Conservation (phyloP, 2,329 filamentous ascomycete genomes). For the Parastagonospora avenae region DNA sequence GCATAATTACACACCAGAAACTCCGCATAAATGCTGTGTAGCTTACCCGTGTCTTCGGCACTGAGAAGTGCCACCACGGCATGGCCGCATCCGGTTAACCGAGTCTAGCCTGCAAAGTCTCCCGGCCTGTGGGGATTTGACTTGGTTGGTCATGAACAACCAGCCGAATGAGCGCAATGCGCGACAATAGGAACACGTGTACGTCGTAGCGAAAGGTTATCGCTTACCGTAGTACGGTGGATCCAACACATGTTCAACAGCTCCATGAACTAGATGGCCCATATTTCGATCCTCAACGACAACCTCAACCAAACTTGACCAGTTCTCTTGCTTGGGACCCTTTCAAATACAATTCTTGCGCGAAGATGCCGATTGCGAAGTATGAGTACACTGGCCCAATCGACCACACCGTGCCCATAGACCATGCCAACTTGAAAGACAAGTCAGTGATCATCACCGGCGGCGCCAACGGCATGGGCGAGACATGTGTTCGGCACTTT, state of each 20-base stretch:
- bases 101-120: background rate
- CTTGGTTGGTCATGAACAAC: background rate
- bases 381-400: conserved; percentile 45
- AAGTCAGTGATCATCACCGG: conserved; percentile 58
- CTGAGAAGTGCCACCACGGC: background rate
- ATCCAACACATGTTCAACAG: background rate
- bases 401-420: conserved; percentile 43
- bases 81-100: conserved; percentile 9
- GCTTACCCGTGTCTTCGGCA: background rate
- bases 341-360: background rate
- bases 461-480: conserved; percentile 50
- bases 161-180: background rate
- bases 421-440: conserved; percentile 46
- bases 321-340: background rate
- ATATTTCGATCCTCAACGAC: background rate
- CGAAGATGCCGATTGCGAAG: conserved; percentile 18
- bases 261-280: background rate
- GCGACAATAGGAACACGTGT: background rate
- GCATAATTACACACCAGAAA: background rate
- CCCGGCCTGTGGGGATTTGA: background rate
- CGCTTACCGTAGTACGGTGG: too few relatives aligned
- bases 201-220: background rate
- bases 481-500: conserved; percentile 38
- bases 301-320: background rate
- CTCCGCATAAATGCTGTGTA: background rate